phyloP scores from a whole-genome alignment of 345 rosid genomes.

The Populus pruinosa region DNA sequence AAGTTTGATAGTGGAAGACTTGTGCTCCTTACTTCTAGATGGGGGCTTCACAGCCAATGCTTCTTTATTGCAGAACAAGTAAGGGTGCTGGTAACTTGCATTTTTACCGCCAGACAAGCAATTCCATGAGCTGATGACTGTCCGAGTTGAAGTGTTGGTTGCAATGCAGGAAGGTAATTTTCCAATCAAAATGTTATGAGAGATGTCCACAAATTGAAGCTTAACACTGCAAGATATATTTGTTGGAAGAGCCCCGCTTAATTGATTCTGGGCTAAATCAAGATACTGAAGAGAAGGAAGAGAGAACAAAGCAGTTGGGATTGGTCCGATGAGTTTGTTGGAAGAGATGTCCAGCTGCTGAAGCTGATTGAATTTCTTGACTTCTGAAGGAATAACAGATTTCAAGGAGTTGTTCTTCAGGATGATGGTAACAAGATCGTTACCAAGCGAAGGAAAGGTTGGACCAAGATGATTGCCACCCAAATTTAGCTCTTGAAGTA shows the following conservation, averaged over 20 bases:
- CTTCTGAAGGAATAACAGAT: constrained; percentile 50
- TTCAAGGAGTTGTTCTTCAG: constrained; percentile 62
- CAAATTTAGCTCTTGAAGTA: constrained; percentile 54
- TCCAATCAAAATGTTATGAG: constrained; percentile 70
- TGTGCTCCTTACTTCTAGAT: constrained; percentile 20
- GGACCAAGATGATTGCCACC: constrained; percentile 64
- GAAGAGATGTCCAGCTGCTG: constrained; percentile 58
- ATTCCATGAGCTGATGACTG: constrained; percentile 67
- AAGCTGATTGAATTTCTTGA: constrained; percentile 44
- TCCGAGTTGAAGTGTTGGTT: constrained; percentile 44
- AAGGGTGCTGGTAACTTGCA: constrained; percentile 57
- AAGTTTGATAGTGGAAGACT: constrained; percentile 29
- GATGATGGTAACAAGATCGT: constrained; percentile 35
- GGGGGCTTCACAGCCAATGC: constrained; percentile 78
- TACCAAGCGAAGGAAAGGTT: constrained; percentile 52
- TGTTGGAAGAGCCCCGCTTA: constrained; percentile 51
- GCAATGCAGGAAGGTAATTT: constrained; percentile 56
- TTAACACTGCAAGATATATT: constrained; percentile 46
- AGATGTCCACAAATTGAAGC: constrained; percentile 56
- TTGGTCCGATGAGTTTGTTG: constrained; percentile 49
- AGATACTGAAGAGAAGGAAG: constrained; percentile 57
- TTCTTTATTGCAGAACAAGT: constrained; percentile 64
- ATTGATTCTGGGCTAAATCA: constrained; percentile 46
- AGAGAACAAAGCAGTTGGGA: constrained; percentile 59
- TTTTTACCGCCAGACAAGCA: constrained; percentile 50